Conservation (phyloP, 768 basidiomycete species). For the Agrocybe chaxingu region DNA sequence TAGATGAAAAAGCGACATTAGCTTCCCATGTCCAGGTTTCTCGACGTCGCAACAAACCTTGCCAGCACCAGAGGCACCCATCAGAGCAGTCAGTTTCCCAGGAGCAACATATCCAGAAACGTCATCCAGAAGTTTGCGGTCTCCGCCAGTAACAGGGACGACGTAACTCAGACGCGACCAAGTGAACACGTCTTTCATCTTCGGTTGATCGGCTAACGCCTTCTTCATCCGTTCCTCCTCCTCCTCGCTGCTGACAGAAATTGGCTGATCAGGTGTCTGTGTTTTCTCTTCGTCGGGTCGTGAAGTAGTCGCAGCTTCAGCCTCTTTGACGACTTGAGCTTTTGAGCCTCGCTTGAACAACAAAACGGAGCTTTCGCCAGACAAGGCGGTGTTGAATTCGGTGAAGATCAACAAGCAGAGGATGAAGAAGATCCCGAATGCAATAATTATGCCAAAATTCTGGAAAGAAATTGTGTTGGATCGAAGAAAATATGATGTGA, state of each 20-base stretch:
- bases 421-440: slow-evolving; percentile 63
- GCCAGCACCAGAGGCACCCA: slow-evolving; percentile 57
- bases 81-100: slow-evolving; percentile 75
- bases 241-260: background rate
- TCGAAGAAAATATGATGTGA: background rate
- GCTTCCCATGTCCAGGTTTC: background rate
- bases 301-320: slow-evolving; percentile 22
- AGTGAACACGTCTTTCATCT: slow-evolving; percentile 66
- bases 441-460: slow-evolving; percentile 69
- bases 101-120: slow-evolving; percentile 81
- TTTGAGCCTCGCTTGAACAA: slow-evolving; percentile 65
- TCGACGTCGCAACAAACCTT: slow-evolving; percentile 35
- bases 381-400: slow-evolving; percentile 43
- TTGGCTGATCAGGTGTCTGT: background rate
- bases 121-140: slow-evolving; percentile 57
- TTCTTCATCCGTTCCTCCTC: slow-evolving; percentile 9
- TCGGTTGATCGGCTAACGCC: slow-evolving; percentile 38
- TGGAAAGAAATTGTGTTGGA: slow-evolving; percentile 17
- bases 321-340: slow-evolving; percentile 22
- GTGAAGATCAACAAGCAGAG: slow-evolving; percentile 54
- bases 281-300: slow-evolving; percentile 32
- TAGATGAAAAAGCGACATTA: background rate
- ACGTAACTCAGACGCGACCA: slow-evolving; percentile 74
- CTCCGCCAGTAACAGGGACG: slow-evolving; percentile 48
- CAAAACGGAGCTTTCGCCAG: slow-evolving; percentile 37